Base-by-base conservation (phyloP, 2,329 filamentous ascomycete species). In the Cordyceps tenuipes region DNA sequence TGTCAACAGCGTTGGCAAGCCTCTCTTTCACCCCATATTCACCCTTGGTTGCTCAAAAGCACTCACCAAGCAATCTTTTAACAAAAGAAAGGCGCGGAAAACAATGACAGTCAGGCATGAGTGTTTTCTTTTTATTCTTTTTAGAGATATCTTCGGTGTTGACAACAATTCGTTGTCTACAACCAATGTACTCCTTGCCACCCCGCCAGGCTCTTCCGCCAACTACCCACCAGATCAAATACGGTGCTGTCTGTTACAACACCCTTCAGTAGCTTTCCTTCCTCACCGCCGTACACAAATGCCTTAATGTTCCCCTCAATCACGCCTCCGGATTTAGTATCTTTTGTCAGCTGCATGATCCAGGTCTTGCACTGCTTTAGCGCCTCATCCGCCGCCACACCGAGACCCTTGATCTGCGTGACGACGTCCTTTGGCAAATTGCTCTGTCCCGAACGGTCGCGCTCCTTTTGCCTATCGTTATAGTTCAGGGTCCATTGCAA, bases 381-480 rank as follows among this genome's bases (percentile, higher is more conserved):
- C 3, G 67, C 66, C 5, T 64, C 63, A 4, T 70, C 70, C 1
- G 73, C 72, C 0, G 65, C 63, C 0, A 62, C 41, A 8, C 70
- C 70, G 41, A 77, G 60, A 1, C 63, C 63, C 66, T 75, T 77
- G 12, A 73, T 62, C 26, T 71, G 67, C 1, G 68, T 31, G 12
- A 72, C 63, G 1, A 73, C 66, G 1, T 76, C 75, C 47, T 75
- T 76, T 2, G 72, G 70, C 10, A 76, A 64, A 12, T 67, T 69
- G 51, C 69, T 75, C 62, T 71, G 72, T 1, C 73, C 74, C 0
- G 73, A 76, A 6, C 72, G 67, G 51, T 76, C 74, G 5, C 72
- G 68, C 49, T 74, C 73, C 61, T 72, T 76, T 58, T 75, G 71
- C 5, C 69, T 69, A n/a, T 75, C 72, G 50, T 73, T 72, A 51